These are phyloP conservation scores for Stephania cephalantha DNA, from an alignment of 164 flowering plant species.

Conservation along the genomic window DNA sequence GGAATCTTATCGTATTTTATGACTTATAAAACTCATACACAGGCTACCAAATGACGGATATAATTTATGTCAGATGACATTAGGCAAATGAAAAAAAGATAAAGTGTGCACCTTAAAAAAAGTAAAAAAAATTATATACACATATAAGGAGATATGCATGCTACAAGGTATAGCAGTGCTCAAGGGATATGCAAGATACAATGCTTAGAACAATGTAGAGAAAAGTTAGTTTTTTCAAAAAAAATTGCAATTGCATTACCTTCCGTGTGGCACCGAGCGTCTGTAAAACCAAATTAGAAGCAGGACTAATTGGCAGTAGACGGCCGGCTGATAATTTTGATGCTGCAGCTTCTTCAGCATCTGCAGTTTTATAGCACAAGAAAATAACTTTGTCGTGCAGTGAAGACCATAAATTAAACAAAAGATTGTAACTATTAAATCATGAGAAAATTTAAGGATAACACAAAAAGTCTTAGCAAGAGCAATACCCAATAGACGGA, in stretches of 20 bases:
- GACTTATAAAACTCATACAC: too few species aligned
- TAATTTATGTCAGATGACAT: too few species aligned
- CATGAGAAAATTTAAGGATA: not conserved
- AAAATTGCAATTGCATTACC: conserved; percentile 38
- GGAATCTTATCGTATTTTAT: too few species aligned
- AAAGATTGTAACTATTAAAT: not conserved
- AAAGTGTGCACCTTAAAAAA: too few species aligned
- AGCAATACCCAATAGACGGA: conserved; percentile 52
- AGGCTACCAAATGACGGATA: too few species aligned
- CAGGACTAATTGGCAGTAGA: conserved; percentile 27
- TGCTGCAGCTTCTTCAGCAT: conserved; percentile 29
- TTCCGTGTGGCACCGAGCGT: conserved; percentile 32
- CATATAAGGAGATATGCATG: not conserved
- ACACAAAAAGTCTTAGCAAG: not conserved
- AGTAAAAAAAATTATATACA: not conserved
- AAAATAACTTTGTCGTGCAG: not conserved
- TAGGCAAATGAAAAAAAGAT: too few species aligned
- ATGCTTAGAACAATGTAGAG: not conserved
- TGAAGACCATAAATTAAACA: not conserved
- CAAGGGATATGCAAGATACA: too few species aligned
- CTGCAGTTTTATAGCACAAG: conserved; percentile 28
- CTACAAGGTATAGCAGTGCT: too few species aligned
- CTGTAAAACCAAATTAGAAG: conserved; percentile 36
- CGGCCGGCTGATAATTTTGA: conserved; percentile 29
- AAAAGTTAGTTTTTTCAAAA: not conserved